Base-by-base conservation (phyloP, 1,284 basidiomycete genomes). In the Marasmius sp. region DNA sequence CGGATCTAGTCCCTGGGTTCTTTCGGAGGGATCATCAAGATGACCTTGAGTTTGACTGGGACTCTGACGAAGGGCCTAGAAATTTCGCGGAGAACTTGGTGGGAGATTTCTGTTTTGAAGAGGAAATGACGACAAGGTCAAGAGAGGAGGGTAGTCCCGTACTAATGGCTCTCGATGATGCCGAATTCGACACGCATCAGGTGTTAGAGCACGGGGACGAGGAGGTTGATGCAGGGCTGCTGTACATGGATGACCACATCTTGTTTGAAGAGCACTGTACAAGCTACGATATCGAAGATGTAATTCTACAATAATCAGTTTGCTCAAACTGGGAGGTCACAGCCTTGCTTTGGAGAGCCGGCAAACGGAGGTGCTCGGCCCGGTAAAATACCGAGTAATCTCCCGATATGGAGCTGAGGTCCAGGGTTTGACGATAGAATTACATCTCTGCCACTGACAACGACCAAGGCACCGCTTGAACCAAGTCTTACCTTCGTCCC, bases 401-500 rank as follows among this genome's bases (percentile, higher is more conserved):
- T 18, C 52, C 52, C 34, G 33, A 38, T 54, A 27, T 37, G 52
- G 52, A n/a, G n/a, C 20, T 54, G 52, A 37, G 52, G 52, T 54
- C 52, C 52, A 54, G 52, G 52, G 52, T 54, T 54, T 37, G 6
- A 3, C 14, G 16, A 54, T 52, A 52, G 50, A 36, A 52, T 37
- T 54, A 54, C 52, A 37, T 36, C 37, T 18, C 34, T 54, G 10
- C 20, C 52, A 54, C 52, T 54, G 34, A 51, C 43, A 18, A 59
- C 53, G 27, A 54, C 49, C 45, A 50, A 43, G 43, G 54, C 49
- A 39, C 37, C 38, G 37, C 45, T 22, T 56, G 11, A 22, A 22
- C 27, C 62, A 55, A 65, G 64, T 64, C 62, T 65, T 53, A 61
- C 59, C 58, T 62, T 66, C 61, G 60, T 68, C 59, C 55, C 58